These are phyloP conservation scores for Ophiostoma sp. DNA, from an alignment of 2,329 filamentous ascomycete genomes.

Conservation along the genomic window DNA sequence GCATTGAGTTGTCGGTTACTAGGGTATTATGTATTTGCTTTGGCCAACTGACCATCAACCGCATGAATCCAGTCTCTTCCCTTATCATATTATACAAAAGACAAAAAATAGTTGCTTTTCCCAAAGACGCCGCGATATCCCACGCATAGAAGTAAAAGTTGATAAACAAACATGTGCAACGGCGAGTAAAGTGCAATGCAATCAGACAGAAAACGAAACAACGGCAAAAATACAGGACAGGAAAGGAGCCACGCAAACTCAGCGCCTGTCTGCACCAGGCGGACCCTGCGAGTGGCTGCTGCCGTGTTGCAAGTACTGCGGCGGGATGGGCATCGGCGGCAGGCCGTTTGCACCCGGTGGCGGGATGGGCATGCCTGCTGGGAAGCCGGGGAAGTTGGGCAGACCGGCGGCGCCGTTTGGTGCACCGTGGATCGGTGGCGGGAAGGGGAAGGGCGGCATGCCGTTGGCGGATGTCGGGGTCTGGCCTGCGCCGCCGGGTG, in stretches of 20 bases:
- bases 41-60: background rate
- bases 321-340: constrained; percentile 36
- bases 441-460: constrained; percentile 48
- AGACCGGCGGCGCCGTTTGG: constrained; percentile 34
- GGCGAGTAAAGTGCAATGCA: background rate
- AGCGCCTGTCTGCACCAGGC: constrained; percentile 33
- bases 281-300: constrained; percentile 29
- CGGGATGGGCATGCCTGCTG: constrained; percentile 40
- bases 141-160: background rate
- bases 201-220: background rate
- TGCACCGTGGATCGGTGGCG: constrained; percentile 22
- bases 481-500: constrained; percentile 7
- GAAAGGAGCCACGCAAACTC: constrained; percentile 18
- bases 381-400: constrained; percentile 35
- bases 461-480: constrained; percentile 29
- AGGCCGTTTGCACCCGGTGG: constrained; percentile 33
- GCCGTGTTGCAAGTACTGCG: constrained; percentile 37
- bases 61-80: background rate
- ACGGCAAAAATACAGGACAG: background rate
- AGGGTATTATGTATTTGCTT: constrained; percentile 15
- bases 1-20: background rate
- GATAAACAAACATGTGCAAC: constrained; percentile 3
- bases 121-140: constrained; percentile 10
- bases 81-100: constrained; percentile 5
- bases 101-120: constrained; percentile 6